Conservation (phyloP, 2,329 filamentous ascomycete genomes). For the Xylaria arbuscula region DNA sequence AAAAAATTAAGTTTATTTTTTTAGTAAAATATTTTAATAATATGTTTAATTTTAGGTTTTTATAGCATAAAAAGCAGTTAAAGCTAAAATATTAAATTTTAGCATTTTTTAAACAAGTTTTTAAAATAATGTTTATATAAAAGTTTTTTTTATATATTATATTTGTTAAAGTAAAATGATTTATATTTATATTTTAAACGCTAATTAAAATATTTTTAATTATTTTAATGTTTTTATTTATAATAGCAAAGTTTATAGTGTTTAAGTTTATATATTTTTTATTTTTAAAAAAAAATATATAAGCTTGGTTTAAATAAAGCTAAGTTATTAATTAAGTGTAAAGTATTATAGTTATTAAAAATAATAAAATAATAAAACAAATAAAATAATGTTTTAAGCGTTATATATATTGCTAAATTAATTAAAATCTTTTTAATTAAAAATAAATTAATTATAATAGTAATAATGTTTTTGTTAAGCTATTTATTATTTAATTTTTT, state of each 20-base stretch:
- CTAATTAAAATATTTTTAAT: not conserved
- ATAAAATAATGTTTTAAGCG: not conserved
- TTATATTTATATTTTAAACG: not conserved
- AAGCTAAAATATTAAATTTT: conserved; percentile 2
- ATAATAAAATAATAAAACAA: not conserved
- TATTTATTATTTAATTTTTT: too few species aligned
- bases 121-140: conserved; percentile 9
- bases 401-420: not conserved
- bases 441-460: not conserved
- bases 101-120: not conserved
- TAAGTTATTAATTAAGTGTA: conserved; percentile 8
- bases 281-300: not conserved
- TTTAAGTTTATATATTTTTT: not conserved
- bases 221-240: not conserved
- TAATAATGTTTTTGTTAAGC: not conserved
- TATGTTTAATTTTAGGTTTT: not conserved
- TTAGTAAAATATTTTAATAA: not conserved
- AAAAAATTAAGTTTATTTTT: conserved; percentile 12
- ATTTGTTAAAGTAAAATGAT: not conserved
- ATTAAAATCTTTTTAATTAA: not conserved
- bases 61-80: not conserved
- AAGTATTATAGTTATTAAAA: conserved; percentile 9
- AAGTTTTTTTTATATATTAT: not conserved
- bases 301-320: not conserved
- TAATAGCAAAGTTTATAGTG: not conserved